A percentile compares a stretch with the other conserved stretches of the same genome.
Evolutionary conservation across 2,329 filamentous ascomycete species (phyloP).

Genomic region (Pseudopithomyces chartarum): DNA sequence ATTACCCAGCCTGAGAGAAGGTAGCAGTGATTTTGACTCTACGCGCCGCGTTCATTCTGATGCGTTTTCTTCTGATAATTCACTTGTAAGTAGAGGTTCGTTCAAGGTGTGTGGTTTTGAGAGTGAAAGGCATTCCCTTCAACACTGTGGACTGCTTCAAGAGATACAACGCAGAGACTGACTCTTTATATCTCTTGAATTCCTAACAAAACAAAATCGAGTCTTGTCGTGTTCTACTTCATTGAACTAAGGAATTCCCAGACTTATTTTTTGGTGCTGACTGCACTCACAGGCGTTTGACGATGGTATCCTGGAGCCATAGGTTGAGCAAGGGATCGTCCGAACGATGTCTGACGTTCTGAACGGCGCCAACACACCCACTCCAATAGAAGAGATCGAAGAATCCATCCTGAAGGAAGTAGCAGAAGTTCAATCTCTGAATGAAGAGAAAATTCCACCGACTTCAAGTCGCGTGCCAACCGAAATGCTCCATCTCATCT

Average conservation of each 20-base stretch:
- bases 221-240: no score
- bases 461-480: slow-evolving; percentile 45
- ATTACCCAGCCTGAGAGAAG: slow-evolving; percentile 22
- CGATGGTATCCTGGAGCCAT: slow-evolving; percentile 31
- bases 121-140: no score
- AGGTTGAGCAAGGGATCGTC: slow-evolving; percentile 19
- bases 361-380: slow-evolving; percentile 22
- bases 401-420: slow-evolving; percentile 9
- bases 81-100: slow-evolving; percentile 4
- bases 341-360: slow-evolving; percentile 36
- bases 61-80: slow-evolving; percentile 26
- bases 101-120: neutral
- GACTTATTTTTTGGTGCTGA: no score
- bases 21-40: slow-evolving; percentile 15
- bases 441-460: slow-evolving; percentile 18
- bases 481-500: slow-evolving; percentile 58
- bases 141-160: no score
- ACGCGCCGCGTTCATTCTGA: slow-evolving; percentile 22
- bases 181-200: no score
- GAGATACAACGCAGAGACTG: no score
- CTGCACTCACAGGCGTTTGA: slow-evolving; percentile 10
- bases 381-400: slow-evolving; percentile 24
- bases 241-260: no score
- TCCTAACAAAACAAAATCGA: no score
- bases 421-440: slow-evolving; percentile 5